Percentiles rank a stretch among this genome's conserved stretches.
Conservation (phyloP, 2,329 filamentous ascomycete species). For the Aspergillus candidus region DNA sequence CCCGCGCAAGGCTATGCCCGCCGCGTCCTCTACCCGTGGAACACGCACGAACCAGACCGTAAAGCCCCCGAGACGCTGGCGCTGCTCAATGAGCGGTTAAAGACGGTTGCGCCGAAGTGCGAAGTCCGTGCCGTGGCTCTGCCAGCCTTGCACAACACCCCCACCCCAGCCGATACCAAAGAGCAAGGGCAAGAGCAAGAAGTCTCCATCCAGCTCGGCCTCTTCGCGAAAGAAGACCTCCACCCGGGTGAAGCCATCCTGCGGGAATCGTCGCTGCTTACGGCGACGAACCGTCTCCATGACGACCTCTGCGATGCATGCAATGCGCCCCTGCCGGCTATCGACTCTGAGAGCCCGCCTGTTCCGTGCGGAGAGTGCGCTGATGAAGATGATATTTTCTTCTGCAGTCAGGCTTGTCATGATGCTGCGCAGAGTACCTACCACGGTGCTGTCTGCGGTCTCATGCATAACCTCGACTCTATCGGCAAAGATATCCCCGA, state of each 20-base stretch:
- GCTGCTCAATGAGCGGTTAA: slow-evolving; percentile 65
- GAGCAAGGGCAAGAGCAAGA: slow-evolving; percentile 26
- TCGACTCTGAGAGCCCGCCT: slow-evolving; percentile 36
- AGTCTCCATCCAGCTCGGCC: slow-evolving; percentile 66
- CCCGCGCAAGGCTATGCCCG: slow-evolving; percentile 37
- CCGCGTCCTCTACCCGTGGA: slow-evolving; percentile 60
- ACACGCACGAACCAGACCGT: slow-evolving; percentile 54
- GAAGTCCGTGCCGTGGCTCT: slow-evolving; percentile 70
- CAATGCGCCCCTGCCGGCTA: slow-evolving; percentile 62
- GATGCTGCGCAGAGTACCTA: slow-evolving; percentile 51
- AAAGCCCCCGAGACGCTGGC: slow-evolving; percentile 51
- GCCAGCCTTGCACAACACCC: slow-evolving; percentile 56
- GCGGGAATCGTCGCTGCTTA: slow-evolving; percentile 76
- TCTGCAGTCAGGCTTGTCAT: slow-evolving; percentile 54
- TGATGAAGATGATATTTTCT: slow-evolving; percentile 47
- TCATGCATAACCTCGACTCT: slow-evolving; percentile 47
- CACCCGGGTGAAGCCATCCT: slow-evolving; percentile 69
- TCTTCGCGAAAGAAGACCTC: slow-evolving; percentile 83
- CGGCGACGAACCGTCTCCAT: slow-evolving; percentile 81
- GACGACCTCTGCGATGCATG: slow-evolving; percentile 88
- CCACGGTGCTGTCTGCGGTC: slow-evolving; percentile 54
- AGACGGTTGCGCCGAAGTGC: slow-evolving; percentile 68
- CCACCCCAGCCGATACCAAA: slow-evolving; percentile 2
- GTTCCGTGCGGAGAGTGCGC: slow-evolving; percentile 49
- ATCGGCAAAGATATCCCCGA: slow-evolving; percentile 53